Evolutionary conservation across 2,329 filamentous ascomycete species (phyloP).

Genomic region (Claviceps maximensis): DNA sequence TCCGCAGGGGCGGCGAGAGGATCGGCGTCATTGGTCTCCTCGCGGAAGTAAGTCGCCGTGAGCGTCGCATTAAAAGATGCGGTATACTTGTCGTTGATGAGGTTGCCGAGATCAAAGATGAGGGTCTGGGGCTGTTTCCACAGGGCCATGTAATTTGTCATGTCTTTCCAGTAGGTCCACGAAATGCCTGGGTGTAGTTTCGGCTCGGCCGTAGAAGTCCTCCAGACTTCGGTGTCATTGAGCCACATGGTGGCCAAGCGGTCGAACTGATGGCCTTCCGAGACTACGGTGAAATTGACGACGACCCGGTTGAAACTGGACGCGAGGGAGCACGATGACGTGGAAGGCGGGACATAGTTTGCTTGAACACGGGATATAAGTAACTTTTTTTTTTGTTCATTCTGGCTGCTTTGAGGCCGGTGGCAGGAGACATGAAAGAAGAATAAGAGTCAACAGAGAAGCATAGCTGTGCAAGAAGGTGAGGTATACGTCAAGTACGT

Average conservation of each 20-base stretch:
- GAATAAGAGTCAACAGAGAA: neutral
- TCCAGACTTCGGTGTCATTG: constrained; percentile 66
- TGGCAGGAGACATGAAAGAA: neutral
- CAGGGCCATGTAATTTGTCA: constrained; percentile 56
- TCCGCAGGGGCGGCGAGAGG: constrained; percentile 35
- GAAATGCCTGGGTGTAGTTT: constrained; percentile 50
- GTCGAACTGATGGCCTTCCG: constrained; percentile 62
- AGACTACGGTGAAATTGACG: constrained; percentile 64
- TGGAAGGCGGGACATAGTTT: constrained; percentile 26
- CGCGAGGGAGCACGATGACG: constrained; percentile 49
- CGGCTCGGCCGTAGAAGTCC: constrained; percentile 73
- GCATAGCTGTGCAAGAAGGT: neutral
- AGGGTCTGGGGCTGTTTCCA: constrained; percentile 59
- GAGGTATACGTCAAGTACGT: neutral
- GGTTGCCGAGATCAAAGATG: constrained; percentile 69
- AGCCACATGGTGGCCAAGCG: constrained; percentile 64
- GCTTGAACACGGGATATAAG: constrained; percentile 1
- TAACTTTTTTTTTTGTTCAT: neutral
- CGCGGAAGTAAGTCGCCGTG: constrained; percentile 57
- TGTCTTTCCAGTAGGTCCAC: constrained; percentile 69
- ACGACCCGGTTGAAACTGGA: constrained; percentile 62
- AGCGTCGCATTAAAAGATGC: constrained; percentile 61
- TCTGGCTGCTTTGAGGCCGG: neutral
- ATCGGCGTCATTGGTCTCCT: constrained; percentile 3
- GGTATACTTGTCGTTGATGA: constrained; percentile 57